Evolutionary conservation across 768 basidiomycete species (phyloP).

Genomic region (Trametes elegans): DNA sequence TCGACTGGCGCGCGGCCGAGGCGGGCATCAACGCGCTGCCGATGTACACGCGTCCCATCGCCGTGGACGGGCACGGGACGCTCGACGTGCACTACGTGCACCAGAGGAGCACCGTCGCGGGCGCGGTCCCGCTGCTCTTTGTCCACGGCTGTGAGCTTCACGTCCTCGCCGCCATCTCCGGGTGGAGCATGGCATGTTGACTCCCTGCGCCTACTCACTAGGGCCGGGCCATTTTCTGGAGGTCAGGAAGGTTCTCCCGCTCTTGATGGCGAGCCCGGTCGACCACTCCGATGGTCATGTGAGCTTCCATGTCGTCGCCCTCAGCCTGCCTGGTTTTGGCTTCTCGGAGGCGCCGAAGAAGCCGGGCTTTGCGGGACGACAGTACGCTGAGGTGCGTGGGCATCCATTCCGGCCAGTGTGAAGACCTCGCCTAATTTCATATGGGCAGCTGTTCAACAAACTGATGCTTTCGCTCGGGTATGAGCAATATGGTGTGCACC

Average conservation of each 20-base stretch:
- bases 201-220: slow-evolving; percentile 24
- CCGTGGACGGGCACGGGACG: slow-evolving; percentile 43
- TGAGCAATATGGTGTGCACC: not conserved
- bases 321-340: slow-evolving; percentile 58
- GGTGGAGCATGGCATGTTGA: not conserved
- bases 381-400: slow-evolving; percentile 51
- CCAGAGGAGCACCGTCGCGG: slow-evolving; percentile 39
- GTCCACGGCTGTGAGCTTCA: slow-evolving; percentile 52
- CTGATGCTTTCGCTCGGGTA: slow-evolving; percentile 30
- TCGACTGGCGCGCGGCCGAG: slow-evolving; percentile 56
- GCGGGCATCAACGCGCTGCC: slow-evolving; percentile 49
- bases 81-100: slow-evolving; percentile 59
- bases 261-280: slow-evolving; percentile 40
- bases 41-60: slow-evolving; percentile 50
- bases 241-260: slow-evolving; percentile 51
- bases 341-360: slow-evolving; percentile 56
- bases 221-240: slow-evolving; percentile 65
- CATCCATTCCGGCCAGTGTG: not conserved
- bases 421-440: too few species aligned
- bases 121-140: slow-evolving; percentile 56
- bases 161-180: too few species aligned
- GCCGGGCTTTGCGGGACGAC: slow-evolving; percentile 44
- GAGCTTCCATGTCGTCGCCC: slow-evolving; percentile 61
- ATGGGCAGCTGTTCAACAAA: slow-evolving; percentile 24
- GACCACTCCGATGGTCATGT: too few species aligned